Percentiles rank a stretch among this genome's conserved stretches.
Conservation (phyloP, 257 asterid species). For the Penstemon newberryi region DNA sequence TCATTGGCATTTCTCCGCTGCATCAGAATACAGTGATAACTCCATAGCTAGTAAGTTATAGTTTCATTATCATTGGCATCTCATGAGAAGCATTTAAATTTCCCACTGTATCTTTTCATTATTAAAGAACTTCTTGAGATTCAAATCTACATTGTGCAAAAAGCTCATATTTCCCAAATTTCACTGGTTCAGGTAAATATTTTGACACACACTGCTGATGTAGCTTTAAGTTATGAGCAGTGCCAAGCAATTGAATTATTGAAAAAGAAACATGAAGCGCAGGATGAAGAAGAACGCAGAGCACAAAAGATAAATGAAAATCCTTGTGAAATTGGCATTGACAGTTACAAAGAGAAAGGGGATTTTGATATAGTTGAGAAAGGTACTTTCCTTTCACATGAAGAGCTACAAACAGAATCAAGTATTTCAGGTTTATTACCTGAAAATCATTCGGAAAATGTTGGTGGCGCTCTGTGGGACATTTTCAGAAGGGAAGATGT, state of each 20-base stretch:
- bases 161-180: conserved; percentile 1
- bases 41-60: neutral
- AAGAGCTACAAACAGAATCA: conserved; percentile 23
- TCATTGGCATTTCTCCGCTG: neutral
- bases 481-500: conserved; percentile 91
- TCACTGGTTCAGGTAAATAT: conserved; percentile 70
- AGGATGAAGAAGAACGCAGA: conserved; percentile 57
- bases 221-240: conserved; percentile 54
- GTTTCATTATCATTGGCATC: neutral
- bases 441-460: conserved; percentile 31
- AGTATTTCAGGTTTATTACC: conserved; percentile 4
- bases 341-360: neutral
- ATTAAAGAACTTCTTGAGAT: neutral
- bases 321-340: conserved; percentile 5
- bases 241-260: conserved; percentile 50
- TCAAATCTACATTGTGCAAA: conserved; percentile 3
- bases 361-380: conserved; percentile 4
- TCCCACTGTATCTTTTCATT: neutral
- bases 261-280: conserved; percentile 73
- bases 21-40: neutral
- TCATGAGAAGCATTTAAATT: neutral
- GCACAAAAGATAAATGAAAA: conserved; percentile 21
- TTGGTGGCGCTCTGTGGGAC: conserved; percentile 89
- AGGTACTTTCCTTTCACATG: neutral
- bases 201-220: conserved; percentile 82